Percentiles rank a stretch among this genome's conserved stretches.
These are phyloP conservation scores for Tieghemostelium lacteum DNA, from an alignment of 78 protist genomes.

Conservation along the genomic window DNA sequence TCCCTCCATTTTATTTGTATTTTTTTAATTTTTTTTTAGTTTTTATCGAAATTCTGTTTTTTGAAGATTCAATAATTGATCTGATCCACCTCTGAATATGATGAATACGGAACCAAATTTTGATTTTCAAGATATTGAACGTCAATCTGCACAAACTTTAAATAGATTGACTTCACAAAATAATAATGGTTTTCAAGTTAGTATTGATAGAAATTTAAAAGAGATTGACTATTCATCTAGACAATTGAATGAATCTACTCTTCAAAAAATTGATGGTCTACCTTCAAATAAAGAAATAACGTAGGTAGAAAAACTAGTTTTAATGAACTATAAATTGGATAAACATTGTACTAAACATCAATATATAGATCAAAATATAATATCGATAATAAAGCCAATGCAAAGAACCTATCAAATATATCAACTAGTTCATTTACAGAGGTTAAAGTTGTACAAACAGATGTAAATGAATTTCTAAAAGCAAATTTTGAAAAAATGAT, in stretches of 20 bases:
- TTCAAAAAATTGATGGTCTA: conserved; percentile 15
- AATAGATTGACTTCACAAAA: conserved; percentile 35
- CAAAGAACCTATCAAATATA: conserved; percentile 33
- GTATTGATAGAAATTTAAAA: conserved; percentile 43
- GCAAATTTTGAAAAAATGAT: conserved; percentile 52
- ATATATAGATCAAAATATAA: conserved; percentile 8
- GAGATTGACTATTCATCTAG: conserved; percentile 54
- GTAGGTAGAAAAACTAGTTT: no score
- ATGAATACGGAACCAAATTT: background rate
- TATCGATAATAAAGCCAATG: conserved; percentile 31
- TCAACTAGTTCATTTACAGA: conserved; percentile 57
- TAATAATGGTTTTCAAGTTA: no score
- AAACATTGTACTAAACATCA: background rate
- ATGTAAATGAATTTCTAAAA: conserved; percentile 49
- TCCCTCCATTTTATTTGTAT: conserved; percentile 1
- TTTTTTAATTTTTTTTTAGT: conserved; percentile 1
- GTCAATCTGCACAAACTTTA: conserved; percentile 38
- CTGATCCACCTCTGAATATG: background rate
- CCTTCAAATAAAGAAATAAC: background rate
- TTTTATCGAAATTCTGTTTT: no score
- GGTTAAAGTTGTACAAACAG: conserved; percentile 33
- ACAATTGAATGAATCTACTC: conserved; percentile 40
- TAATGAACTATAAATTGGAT: conserved; percentile 10
- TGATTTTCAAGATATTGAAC: conserved; percentile 35
- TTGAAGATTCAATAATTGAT: background rate